Percentiles rank a stretch among this genome's conserved stretches.
These are phyloP conservation scores for Cyclostephanos tholiformis DNA, from an alignment of 108 stramenopile genomes.

Conservation along the genomic window DNA sequence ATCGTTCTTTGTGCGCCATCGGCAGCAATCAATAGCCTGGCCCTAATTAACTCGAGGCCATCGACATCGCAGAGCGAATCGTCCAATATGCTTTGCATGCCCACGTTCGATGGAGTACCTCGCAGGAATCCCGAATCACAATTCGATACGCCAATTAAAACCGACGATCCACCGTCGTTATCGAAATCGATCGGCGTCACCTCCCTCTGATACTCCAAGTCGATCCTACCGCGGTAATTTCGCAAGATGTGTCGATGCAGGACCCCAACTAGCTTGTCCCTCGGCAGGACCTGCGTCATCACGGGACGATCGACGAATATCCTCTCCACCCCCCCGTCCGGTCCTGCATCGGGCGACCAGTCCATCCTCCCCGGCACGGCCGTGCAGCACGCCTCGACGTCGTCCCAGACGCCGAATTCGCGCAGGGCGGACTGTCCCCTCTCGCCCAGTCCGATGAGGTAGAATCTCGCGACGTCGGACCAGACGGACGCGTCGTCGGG, in stretches of 20 bases:
- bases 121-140: slow-evolving; percentile 18
- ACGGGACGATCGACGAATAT: slow-evolving; percentile 75
- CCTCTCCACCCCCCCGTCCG: slow-evolving; percentile 63
- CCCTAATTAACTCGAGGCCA: slow-evolving; percentile 17
- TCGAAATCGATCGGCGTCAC: slow-evolving; percentile 63
- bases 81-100: slow-evolving; percentile 8
- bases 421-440: slow-evolving; percentile 80
- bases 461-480: slow-evolving; percentile 68
- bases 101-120: slow-evolving; percentile 21
- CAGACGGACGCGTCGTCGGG: slow-evolving; percentile 67
- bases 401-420: slow-evolving; percentile 77
- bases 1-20: slow-evolving; percentile 77
- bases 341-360: slow-evolving; percentile 74
- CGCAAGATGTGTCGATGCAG: slow-evolving; percentile 60
- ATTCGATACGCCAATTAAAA: slow-evolving; percentile 22
- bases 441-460: slow-evolving; percentile 81
- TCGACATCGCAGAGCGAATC: slow-evolving; percentile 43
- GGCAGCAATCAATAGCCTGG: slow-evolving; percentile 67
- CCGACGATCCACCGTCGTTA: slow-evolving; percentile 32
- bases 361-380: slow-evolving; percentile 80
- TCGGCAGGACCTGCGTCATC: slow-evolving; percentile 70
- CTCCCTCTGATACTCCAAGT: slow-evolving; percentile 63
- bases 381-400: slow-evolving; percentile 56
- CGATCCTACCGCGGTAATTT: slow-evolving; percentile 55
- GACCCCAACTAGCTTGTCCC: slow-evolving; percentile 81